phyloP scores from a whole-genome alignment of 2,329 filamentous ascomycete species.

The Paramyrothecium sp. region DNA sequence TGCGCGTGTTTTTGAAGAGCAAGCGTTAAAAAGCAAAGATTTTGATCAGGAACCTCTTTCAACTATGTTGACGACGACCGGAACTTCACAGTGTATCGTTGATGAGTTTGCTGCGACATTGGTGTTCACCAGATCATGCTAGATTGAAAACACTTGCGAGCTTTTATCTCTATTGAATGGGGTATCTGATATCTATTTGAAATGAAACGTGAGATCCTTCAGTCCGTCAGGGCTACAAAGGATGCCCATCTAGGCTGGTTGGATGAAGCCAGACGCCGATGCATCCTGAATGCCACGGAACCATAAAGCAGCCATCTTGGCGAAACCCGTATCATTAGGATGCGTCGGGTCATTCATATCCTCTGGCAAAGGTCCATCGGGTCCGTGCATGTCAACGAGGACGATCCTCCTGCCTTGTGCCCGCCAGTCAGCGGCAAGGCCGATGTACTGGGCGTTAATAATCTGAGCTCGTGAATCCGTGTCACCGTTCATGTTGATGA shows the following conservation, averaged over 20 bases:
- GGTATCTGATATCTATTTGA: too few species aligned
- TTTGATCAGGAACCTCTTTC: too few species aligned
- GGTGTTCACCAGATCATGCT: too few species aligned
- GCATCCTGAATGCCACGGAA: slow-evolving; percentile 26
- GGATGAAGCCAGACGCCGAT: background rate
- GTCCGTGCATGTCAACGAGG: slow-evolving; percentile 34
- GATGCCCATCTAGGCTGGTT: background rate
- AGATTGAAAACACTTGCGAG: too few species aligned
- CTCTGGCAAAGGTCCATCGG: slow-evolving; percentile 17
- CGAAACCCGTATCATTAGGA: slow-evolving; percentile 30
- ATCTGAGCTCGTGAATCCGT: slow-evolving; percentile 18
- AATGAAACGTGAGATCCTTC: too few species aligned
- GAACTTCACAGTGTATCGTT: too few species aligned
- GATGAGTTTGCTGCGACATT: too few species aligned
- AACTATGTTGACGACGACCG: too few species aligned
- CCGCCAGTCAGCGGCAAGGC: slow-evolving; percentile 19
- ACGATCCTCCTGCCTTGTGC: slow-evolving; percentile 24
- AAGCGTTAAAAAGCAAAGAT: too few species aligned
- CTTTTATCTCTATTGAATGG: too few species aligned
- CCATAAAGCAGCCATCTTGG: slow-evolving; percentile 32
- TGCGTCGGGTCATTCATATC: slow-evolving; percentile 32
- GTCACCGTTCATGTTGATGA: slow-evolving; percentile 21
- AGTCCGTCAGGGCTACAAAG: too few species aligned
- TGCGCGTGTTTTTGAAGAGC: too few species aligned
- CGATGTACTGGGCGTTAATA: slow-evolving; percentile 25